Evolutionary conservation across 192 early-diverging fungal species (phyloP), one percentile per base, ranked within the genome.

Genomic region (Rhizoclosmatium sp.): DNA sequence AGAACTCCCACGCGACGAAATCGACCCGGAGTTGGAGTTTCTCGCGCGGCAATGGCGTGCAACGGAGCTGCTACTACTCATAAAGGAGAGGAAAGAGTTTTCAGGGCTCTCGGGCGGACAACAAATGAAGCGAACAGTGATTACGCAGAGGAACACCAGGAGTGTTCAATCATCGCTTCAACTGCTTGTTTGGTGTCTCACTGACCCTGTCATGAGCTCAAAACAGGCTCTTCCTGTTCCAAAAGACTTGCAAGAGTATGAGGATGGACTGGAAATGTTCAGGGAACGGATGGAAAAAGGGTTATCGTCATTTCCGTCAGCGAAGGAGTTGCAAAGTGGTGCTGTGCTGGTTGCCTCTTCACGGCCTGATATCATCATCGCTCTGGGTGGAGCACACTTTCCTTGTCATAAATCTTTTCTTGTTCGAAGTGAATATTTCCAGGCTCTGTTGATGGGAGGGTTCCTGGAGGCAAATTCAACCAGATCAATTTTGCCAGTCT

Each of bases 351-450:
- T 82, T 47, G 10, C 41, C 42, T 62, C 81, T 46, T 10, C 75
- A 1, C 62, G 74, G 44, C 82, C 85, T 3, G 88, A 89, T 66
- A 75, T 87, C 54, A 62, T 79, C 39, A 72, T 89, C 31, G 40
- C 47, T 10, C 51, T 89, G 45, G 81, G 78, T 19, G 49, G 75
- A 2, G 67, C 44, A 10, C 10, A 74, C 3, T 83, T 88, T 45
- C 85, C 81, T 4, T 88, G 86, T 64, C 88, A 89, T 75, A 82
- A 78, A 54, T 56, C 80, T 3, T 77, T 87, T 51, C 59, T 89
- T 10, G 19, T 67, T 48, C 83, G 88, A 12, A 80, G 76, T 56
- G 82, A 84, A 40, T 89, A 88, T 70, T 89, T 89, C 66, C 56
- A 73, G 47, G 79, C 65, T 1, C 77, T 89, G 69, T 62, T 89